A percentile compares a stretch with the other conserved stretches of the same genome.
Evolutionary conservation across 2,329 filamentous ascomycete species (phyloP).

Genomic region (Huntiella savannae): DNA sequence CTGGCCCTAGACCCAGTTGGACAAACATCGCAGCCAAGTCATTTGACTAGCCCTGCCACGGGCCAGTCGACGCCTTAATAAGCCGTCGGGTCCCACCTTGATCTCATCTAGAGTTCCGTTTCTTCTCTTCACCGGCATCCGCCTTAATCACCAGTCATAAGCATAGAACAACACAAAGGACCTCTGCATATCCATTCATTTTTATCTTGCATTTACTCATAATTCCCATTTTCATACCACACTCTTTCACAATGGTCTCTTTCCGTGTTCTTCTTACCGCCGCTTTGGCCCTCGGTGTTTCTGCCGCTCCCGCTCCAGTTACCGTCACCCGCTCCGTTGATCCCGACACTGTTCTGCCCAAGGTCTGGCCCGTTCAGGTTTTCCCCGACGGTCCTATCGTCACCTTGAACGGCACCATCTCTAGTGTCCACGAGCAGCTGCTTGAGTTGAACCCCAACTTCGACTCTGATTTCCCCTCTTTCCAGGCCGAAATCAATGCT

Average conservation of each 20-base stretch:
- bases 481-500: constrained; percentile 7
- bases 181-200: not conserved
- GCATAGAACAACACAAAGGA: too few species aligned
- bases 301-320: not conserved
- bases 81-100: too few species aligned
- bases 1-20: too few species aligned
- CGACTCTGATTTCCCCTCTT: constrained; percentile 11
- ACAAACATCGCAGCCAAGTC: too few species aligned
- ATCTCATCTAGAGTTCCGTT: too few species aligned
- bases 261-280: constrained; percentile 6
- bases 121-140: not conserved
- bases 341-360: not conserved
- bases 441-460: constrained; percentile 13
- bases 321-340: not conserved
- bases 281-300: constrained; percentile 6
- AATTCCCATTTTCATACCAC: not conserved
- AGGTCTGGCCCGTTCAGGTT: constrained; percentile 13
- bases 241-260: constrained; percentile 5
- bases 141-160: not conserved
- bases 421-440: constrained; percentile 13
- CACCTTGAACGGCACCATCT: constrained; percentile 12
- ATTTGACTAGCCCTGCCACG: too few species aligned
- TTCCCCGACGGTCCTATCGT: constrained; percentile 10
- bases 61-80: too few species aligned
- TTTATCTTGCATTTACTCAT: not conserved